These are phyloP conservation scores for Penicillium sp. DNA, from an alignment of 2,329 filamentous ascomycete genomes.

Conservation along the genomic window DNA sequence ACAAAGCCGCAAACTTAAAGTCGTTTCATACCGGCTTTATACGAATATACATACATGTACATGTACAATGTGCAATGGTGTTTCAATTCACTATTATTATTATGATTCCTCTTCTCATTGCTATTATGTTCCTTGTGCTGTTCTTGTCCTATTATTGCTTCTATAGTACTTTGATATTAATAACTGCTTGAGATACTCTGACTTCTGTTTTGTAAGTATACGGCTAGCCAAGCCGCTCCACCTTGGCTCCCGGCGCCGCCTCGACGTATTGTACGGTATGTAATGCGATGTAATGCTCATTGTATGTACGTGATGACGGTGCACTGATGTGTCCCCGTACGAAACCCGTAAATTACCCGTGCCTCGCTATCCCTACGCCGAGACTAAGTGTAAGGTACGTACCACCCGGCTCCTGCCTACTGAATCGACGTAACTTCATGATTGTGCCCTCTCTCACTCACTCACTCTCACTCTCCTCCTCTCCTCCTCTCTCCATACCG, in stretches of 20 bases:
- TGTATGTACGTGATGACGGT: not conserved
- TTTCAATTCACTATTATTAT: no score
- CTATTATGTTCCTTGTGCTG: no score
- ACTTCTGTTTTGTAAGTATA: no score
- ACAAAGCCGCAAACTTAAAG: conserved; percentile 10
- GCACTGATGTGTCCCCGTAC: not conserved
- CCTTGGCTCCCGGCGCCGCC: not conserved
- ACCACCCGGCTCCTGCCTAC: not conserved
- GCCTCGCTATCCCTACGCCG: not conserved
- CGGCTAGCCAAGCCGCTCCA: conserved; percentile 10
- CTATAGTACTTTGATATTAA: no score
- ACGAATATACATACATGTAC: no score
- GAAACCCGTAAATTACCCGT: not conserved
- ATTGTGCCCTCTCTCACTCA: not conserved
- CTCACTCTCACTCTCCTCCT: not conserved
- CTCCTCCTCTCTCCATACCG: not conserved
- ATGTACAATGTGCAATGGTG: no score
- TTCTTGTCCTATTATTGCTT: no score
- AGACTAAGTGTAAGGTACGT: no score
- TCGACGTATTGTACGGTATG: not conserved
- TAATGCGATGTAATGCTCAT: not conserved
- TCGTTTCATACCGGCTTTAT: no score
- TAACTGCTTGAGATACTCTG: no score
- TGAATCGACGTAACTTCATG: not conserved
- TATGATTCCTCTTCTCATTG: no score